Evolutionary conservation across 2,329 filamentous ascomycete genomes (phyloP).

Genomic region (Thelonectria olida): DNA sequence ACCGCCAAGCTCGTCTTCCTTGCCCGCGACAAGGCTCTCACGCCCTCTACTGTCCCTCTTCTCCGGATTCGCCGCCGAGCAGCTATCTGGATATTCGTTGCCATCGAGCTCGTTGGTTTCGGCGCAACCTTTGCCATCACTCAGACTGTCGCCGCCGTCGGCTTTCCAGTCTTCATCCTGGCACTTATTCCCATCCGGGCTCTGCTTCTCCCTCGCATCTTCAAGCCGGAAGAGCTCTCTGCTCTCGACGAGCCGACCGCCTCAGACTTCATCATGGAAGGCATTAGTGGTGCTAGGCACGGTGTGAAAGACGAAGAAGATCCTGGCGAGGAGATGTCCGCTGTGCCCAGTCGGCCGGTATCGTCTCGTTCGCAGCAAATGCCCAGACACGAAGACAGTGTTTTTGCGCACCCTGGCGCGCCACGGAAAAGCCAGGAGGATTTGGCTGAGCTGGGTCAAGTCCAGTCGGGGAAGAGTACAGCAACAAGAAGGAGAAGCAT

Average conservation of each 20-base stretch:
- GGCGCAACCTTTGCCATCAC: constrained; percentile 85
- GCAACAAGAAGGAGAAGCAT: constrained; percentile 42
- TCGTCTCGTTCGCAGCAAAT: constrained; percentile 18
- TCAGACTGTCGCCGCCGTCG: constrained; percentile 83
- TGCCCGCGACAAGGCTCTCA: constrained; percentile 70
- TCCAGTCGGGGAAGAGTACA: constrained; percentile 42
- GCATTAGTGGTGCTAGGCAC: constrained; percentile 71
- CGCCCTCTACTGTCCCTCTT: constrained; percentile 67
- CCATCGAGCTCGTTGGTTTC: constrained; percentile 74
- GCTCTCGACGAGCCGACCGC: constrained; percentile 78
- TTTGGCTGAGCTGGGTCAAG: constrained; percentile 46
- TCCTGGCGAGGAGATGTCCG: constrained; percentile 29
- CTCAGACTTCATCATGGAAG: constrained; percentile 79
- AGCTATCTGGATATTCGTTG: constrained; percentile 78
- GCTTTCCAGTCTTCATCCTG: constrained; percentile 80
- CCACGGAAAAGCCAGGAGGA: constrained; percentile 47
- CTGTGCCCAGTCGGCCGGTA: constrained; percentile 11
- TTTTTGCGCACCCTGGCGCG: constrained; percentile 39
- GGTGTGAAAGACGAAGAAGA: constrained; percentile 38
- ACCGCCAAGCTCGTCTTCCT: constrained; percentile 79
- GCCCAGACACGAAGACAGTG: constrained; percentile 31
- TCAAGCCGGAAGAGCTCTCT: constrained; percentile 67
- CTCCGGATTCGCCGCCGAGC: constrained; percentile 66
- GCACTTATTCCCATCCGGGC: constrained; percentile 73
- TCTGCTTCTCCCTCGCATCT: constrained; percentile 69